A percentile compares a stretch with the other conserved stretches of the same genome.
Evolutionary conservation across 441 rosid species (phyloP).

Genomic region (Melastoma candidum): DNA sequence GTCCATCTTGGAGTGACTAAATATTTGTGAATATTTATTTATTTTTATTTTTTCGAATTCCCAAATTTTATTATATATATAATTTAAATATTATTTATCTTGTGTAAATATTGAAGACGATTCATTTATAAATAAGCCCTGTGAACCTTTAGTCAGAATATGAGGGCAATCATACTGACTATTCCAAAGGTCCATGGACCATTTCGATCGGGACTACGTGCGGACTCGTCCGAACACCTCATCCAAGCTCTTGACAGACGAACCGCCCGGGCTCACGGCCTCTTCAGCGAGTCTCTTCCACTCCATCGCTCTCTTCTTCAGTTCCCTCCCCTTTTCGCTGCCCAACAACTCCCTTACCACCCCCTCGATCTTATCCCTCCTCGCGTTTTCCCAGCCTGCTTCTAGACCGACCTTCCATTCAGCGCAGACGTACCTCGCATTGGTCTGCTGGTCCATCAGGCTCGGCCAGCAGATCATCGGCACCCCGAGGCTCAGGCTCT

Average conservation of each 20-base stretch:
- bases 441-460: conserved; percentile 58
- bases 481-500: conserved; percentile 34
- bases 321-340: conserved; percentile 30
- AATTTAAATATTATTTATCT: no score
- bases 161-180: no score
- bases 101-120: no score
- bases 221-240: neutral
- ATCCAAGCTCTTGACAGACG: conserved; percentile 26
- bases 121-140: no score
- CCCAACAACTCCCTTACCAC: conserved; percentile 40
- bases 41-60: no score
- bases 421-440: conserved; percentile 34
- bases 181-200: no score
- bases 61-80: no score
- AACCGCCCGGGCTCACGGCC: conserved; percentile 20
- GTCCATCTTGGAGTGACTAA: no score
- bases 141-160: no score
- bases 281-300: conserved; percentile 34
- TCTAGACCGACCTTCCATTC: conserved; percentile 23
- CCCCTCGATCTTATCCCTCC: conserved; percentile 35
- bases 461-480: conserved; percentile 70
- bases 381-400: conserved; percentile 39
- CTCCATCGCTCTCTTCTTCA: conserved; percentile 31
- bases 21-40: no score
- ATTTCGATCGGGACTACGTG: no score